These are phyloP conservation scores for Craterostigma plantagineum DNA, from an alignment of 257 asterid species.

Conservation along the genomic window DNA sequence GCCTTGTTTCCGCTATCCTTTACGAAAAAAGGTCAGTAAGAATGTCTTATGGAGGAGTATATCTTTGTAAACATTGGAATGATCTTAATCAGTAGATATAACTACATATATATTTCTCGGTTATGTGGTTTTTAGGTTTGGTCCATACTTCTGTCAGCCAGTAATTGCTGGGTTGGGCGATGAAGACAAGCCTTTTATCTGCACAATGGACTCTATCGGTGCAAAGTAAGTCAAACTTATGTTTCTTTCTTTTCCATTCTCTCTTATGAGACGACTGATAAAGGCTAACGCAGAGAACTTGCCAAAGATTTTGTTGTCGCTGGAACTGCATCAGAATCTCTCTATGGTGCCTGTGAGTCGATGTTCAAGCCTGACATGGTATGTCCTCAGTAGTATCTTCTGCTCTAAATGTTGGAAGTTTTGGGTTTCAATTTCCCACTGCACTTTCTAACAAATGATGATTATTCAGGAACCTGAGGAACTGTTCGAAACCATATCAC, in stretches of 20 bases:
- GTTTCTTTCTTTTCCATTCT: too few species aligned
- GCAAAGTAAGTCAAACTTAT: constrained; percentile 72
- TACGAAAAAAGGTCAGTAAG: constrained; percentile 69
- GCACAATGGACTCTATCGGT: constrained; percentile 96
- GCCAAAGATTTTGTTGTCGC: constrained; percentile 97
- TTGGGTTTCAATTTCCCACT: too few species aligned
- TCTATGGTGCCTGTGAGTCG: constrained; percentile 96
- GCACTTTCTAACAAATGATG: too few species aligned
- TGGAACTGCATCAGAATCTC: constrained; percentile 94
- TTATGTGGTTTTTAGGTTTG: constrained; percentile 40
- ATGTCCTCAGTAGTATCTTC: constrained; percentile 9
- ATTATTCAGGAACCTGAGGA: constrained; percentile 68
- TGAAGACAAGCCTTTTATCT: constrained; percentile 83
- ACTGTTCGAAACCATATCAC: constrained; percentile 84
- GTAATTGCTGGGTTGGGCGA: constrained; percentile 94
- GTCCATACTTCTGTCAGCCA: constrained; percentile 95
- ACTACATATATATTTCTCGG: too few species aligned
- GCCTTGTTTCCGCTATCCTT: constrained; percentile 81
- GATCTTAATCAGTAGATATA: too few species aligned
- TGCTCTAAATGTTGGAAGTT: too few species aligned
- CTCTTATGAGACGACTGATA: too few species aligned
- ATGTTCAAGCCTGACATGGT: constrained; percentile 97
- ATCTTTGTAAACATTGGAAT: neutral
- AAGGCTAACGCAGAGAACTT: constrained; percentile 50
- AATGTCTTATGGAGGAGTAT: neutral